These are phyloP conservation scores for Castanea sativa DNA, from an alignment of 306 rosid genomes.

Conservation along the genomic window DNA sequence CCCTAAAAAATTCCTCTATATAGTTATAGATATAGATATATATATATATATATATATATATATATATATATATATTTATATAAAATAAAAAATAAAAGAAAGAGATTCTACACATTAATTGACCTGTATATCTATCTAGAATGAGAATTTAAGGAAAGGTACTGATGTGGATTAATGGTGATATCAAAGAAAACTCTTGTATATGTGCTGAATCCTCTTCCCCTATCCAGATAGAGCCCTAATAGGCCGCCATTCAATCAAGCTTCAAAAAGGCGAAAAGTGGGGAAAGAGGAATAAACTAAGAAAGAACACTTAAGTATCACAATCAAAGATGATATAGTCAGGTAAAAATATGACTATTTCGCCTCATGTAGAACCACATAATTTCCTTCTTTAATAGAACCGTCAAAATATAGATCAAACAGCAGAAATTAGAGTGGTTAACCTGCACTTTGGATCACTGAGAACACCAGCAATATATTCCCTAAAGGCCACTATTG, in stretches of 20 bases:
- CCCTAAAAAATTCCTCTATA: too few species aligned
- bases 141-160: not conserved
- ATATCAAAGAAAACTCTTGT: not conserved
- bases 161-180: not conserved
- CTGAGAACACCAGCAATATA: not conserved
- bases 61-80: not conserved
- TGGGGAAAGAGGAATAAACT: not conserved
- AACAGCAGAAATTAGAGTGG: not conserved
- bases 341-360: not conserved
- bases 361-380: not conserved
- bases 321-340: not conserved
- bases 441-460: not conserved
- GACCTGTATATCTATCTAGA: not conserved
- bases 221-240: too few species aligned
- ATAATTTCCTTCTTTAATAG: not conserved
- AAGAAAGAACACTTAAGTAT: not conserved
- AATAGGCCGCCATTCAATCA: too few species aligned
- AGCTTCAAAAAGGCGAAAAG: not conserved
- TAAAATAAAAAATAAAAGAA: not conserved
- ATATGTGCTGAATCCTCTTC: too few species aligned
- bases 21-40: not conserved
- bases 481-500: not conserved
- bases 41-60: not conserved
- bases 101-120: not conserved
- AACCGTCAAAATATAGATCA: not conserved